Percentiles rank a stretch among this genome's conserved stretches.
Evolutionary conservation across 129 eudicot genomes (phyloP).

Genomic region (Solidago caesia): DNA sequence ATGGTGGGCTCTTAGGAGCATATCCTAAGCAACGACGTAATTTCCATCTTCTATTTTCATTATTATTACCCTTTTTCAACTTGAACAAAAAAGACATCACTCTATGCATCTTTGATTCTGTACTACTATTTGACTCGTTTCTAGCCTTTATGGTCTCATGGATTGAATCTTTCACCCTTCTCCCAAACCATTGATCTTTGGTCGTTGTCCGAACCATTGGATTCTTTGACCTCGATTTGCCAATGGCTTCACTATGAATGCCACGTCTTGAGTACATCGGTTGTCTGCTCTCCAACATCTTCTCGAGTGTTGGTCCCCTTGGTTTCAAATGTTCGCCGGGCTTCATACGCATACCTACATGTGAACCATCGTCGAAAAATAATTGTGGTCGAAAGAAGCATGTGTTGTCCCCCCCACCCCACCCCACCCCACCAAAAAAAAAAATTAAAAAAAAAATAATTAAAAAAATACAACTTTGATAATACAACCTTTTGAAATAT

Average conservation of each 20-base stretch:
- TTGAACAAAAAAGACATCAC: constrained; percentile 45
- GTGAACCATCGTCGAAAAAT: no score
- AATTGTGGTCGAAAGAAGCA: no score
- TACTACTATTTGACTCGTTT: constrained; percentile 22
- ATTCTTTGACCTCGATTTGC: constrained; percentile 27
- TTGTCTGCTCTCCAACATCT: constrained; percentile 38
- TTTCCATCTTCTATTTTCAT: constrained; percentile 31
- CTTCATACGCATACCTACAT: not conserved
- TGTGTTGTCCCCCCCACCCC: no score
- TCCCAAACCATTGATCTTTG: constrained; percentile 20
- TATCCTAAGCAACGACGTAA: constrained; percentile 48
- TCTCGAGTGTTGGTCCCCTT: constrained; percentile 20
- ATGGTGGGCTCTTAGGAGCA: constrained; percentile 42
- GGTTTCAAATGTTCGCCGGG: constrained; percentile 22
- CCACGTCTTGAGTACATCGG: constrained; percentile 38
- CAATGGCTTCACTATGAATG: constrained; percentile 24
- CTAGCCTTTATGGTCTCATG: constrained; percentile 33
- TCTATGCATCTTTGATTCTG: constrained; percentile 42
- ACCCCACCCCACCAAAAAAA: no score
- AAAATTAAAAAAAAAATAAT: no score
- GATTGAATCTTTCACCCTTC: constrained; percentile 27
- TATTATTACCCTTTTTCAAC: constrained; percentile 45
- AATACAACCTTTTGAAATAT: no score
- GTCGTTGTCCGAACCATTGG: constrained; percentile 26
- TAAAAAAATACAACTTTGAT: no score